Conservation (phyloP, 495 filamentous ascomycete genomes). For the Daldinia decipiens region DNA sequence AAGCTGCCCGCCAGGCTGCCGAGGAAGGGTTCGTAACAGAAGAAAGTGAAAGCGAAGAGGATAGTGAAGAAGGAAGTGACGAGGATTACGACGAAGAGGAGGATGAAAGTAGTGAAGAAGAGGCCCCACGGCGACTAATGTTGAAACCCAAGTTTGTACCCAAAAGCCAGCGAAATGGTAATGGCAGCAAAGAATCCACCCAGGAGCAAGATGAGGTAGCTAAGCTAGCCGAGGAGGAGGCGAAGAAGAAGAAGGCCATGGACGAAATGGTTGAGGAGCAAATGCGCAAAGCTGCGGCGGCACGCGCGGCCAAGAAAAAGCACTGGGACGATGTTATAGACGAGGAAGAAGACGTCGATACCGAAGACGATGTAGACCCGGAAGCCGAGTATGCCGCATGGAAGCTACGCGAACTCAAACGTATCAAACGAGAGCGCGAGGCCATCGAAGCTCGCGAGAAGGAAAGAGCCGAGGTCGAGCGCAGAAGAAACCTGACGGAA, state of each 20-base stretch:
- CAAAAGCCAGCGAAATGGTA: constrained; percentile 73
- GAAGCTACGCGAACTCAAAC: constrained; percentile 91
- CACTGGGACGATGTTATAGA: constrained; percentile 89
- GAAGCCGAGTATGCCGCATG: constrained; percentile 91
- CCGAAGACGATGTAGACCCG: constrained; percentile 85
- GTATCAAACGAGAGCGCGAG: constrained; percentile 85
- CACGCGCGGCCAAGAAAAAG: constrained; percentile 76
- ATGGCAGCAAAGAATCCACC: constrained; percentile 29
- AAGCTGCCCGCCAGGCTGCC: constrained; percentile 59
- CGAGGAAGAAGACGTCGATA: constrained; percentile 84
- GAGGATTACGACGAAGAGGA: constrained; percentile 53
- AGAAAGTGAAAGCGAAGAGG: constrained; percentile 55
- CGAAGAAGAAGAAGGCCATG: constrained; percentile 70
- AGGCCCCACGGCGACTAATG: constrained; percentile 77
- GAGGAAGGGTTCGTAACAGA: constrained; percentile 85
- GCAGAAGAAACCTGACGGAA: constrained; percentile 83
- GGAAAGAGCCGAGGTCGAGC: constrained; percentile 89
- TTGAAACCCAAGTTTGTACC: constrained; percentile 92
- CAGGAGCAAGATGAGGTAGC: constrained; percentile 46
- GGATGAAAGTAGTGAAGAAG: constrained; percentile 71
- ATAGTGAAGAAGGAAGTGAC: constrained; percentile 46
- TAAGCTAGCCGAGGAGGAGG: constrained; percentile 59
- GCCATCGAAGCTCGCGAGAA: constrained; percentile 84
- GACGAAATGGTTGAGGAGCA: constrained; percentile 89
- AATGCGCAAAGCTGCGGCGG: constrained; percentile 79